phyloP scores from a whole-genome alignment of 305 asterid species.

The Fraxinus nigra region DNA sequence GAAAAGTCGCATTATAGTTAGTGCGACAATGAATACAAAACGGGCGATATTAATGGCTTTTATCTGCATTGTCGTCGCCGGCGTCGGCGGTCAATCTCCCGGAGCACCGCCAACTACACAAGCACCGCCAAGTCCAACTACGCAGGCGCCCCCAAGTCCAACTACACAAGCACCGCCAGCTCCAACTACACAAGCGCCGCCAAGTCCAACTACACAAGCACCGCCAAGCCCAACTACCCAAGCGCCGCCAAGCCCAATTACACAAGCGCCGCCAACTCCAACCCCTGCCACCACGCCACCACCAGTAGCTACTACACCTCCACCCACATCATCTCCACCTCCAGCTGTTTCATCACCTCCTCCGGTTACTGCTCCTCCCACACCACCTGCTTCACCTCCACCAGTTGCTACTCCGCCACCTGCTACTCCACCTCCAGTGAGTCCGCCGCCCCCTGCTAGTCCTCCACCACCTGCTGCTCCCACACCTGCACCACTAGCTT shows the following conservation, averaged over 20 bases:
- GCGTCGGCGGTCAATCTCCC: slow-evolving; percentile 55
- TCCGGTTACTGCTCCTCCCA: slow-evolving; percentile 13
- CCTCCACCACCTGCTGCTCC: slow-evolving; percentile 53
- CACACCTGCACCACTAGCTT: slow-evolving; percentile 53
- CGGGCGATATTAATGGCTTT: slow-evolving; percentile 28
- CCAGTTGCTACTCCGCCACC: slow-evolving; percentile 46
- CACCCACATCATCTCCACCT: slow-evolving; percentile 43
- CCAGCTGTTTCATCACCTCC: slow-evolving; percentile 31
- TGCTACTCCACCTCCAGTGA: neutral
- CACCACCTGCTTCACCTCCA: slow-evolving; percentile 23
- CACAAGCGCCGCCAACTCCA: slow-evolving; percentile 21
- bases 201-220: neutral
- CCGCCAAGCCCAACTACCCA: neutral
- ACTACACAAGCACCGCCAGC: neutral
- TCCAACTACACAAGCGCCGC: neutral
- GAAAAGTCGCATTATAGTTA: slow-evolving; percentile 5
- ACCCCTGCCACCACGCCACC: slow-evolving; percentile 32
- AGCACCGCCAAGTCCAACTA: neutral
- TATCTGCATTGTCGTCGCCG: slow-evolving; percentile 52
- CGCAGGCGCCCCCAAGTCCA: neutral
- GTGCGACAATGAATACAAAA: slow-evolving; percentile 37
- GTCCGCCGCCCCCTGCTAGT: slow-evolving; percentile 29
- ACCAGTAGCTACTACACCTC: slow-evolving; percentile 30
- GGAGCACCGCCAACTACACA: slow-evolving; percentile 20
- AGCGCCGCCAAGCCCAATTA: neutral